These are phyloP conservation scores for Leccinum disarticulatum DNA, from an alignment of 768 basidiomycete genomes.

Conservation along the genomic window DNA sequence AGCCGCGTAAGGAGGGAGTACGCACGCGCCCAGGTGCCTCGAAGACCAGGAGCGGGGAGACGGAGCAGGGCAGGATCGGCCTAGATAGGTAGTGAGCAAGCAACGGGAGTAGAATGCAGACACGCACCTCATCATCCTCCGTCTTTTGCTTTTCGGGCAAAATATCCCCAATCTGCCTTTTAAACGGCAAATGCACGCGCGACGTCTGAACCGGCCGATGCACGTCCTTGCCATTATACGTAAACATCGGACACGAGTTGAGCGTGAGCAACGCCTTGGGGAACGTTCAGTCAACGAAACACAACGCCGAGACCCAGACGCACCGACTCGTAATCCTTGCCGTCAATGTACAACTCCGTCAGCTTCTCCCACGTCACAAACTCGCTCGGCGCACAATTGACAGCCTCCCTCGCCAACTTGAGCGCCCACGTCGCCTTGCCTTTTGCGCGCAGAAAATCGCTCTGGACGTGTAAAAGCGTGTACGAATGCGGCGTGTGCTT, in stretches of 20 bases:
- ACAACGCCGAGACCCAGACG: neutral
- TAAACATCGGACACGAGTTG: conserved; percentile 99
- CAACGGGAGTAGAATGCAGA: too few species aligned
- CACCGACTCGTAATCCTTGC: conserved; percentile 78
- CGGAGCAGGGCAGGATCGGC: conserved; percentile 93
- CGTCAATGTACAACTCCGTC: conserved; percentile 91
- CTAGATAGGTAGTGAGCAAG: conserved; percentile 34
- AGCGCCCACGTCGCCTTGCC: conserved; percentile 86
- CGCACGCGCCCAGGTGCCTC: conserved; percentile 95
- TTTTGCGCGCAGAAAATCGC: conserved; percentile 89
- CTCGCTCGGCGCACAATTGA: conserved; percentile 97
- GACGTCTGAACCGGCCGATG: conserved; percentile 82
- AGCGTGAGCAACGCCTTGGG: conserved; percentile 80
- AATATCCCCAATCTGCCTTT: conserved; percentile 83
- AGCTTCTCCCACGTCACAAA: conserved; percentile 99
- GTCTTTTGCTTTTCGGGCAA: conserved; percentile 81
- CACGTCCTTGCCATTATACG: conserved; percentile 93
- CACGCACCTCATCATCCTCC: conserved; percentile 77
- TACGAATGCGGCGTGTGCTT: conserved; percentile 88
- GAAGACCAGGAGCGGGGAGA: conserved; percentile 90
- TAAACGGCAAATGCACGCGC: conserved; percentile 83
- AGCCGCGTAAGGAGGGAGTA: conserved; percentile 89
- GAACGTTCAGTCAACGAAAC: neutral
- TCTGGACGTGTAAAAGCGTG: conserved; percentile 90
- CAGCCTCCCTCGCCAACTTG: conserved; percentile 89